These are phyloP conservation scores for Senecio squalidus DNA, from an alignment of 140 eudicot species.

Conservation along the genomic window DNA sequence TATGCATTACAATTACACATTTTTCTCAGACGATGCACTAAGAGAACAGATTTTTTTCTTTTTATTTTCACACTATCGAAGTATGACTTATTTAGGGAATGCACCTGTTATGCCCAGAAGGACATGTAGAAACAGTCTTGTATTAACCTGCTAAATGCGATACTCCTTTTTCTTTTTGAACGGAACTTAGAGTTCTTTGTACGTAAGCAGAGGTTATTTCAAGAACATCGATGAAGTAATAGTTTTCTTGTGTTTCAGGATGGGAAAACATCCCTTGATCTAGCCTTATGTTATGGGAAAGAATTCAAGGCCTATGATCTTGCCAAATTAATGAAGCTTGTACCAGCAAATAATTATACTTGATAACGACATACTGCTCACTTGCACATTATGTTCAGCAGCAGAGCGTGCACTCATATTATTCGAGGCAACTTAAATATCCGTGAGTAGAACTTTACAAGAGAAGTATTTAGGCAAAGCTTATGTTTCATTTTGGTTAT, in stretches of 20 bases:
- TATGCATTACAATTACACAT: not conserved
- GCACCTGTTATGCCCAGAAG: not conserved
- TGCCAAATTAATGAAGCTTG: slow-evolving; percentile 82
- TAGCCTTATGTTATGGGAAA: slow-evolving; percentile 83
- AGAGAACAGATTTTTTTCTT: not conserved
- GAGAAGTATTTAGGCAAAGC: not conserved
- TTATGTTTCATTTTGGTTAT: not conserved
- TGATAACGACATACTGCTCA: slow-evolving; percentile 1
- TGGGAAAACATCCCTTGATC: slow-evolving; percentile 71
- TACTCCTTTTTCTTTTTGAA: too few relatives aligned
- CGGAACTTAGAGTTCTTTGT: not conserved
- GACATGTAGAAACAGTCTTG: not conserved
- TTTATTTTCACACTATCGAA: not conserved
- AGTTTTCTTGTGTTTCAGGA: slow-evolving; percentile 36
- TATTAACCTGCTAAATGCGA: not conserved
- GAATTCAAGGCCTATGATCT: slow-evolving; percentile 87
- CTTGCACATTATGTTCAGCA: not conserved
- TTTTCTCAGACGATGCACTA: not conserved
- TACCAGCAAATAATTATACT: slow-evolving; percentile 43
- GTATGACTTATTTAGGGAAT: not conserved
- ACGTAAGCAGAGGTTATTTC: too few relatives aligned
- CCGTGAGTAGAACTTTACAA: not conserved
- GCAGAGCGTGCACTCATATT: not conserved
- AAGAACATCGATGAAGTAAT: not conserved
- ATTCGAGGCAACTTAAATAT: not conserved